Evolutionary conservation across 768 basidiomycete genomes (phyloP).

Genomic region (Guyanaporus albipodus): DNA sequence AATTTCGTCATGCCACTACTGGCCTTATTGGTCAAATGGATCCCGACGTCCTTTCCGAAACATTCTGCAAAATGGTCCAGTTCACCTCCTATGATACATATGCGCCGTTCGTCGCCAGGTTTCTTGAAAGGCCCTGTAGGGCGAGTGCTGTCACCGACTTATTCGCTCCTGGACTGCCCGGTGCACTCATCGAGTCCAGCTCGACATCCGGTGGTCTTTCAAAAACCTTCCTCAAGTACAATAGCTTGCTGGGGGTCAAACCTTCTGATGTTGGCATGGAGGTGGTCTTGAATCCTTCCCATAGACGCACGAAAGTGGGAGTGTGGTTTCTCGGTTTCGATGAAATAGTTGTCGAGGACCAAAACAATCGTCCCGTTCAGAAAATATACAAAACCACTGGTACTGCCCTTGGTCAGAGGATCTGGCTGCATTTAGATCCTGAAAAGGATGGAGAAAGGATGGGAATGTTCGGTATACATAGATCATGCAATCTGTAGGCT

Average conservation of each 20-base stretch:
- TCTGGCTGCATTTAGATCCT: not conserved
- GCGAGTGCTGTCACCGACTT: constrained; percentile 2
- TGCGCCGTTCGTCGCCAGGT: constrained; percentile 7
- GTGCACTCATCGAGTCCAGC: constrained; percentile 11
- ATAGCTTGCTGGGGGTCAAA: not conserved
- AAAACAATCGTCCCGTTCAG: not conserved
- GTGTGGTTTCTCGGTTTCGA: not conserved
- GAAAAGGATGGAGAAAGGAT: constrained; percentile 8
- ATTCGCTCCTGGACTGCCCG: constrained; percentile 16
- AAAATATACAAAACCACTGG: not conserved
- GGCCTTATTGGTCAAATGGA: not conserved
- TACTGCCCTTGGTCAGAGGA: not conserved
- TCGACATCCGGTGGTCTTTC: constrained; percentile 13
- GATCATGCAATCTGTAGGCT: not conserved
- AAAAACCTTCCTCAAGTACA: constrained; percentile 12
- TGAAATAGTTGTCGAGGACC: not conserved
- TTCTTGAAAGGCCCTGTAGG: constrained; percentile 6
- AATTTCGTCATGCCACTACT: not conserved
- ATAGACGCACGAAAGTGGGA: not conserved
- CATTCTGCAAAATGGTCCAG: constrained; percentile 9
- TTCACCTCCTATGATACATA: constrained; percentile 14
- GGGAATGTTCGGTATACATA: constrained; percentile 2
- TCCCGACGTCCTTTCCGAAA: not conserved
- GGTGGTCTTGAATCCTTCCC: not conserved
- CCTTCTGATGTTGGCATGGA: not conserved